Conservation (phyloP, 441 rosid species). For the Pelargonium australe region DNA sequence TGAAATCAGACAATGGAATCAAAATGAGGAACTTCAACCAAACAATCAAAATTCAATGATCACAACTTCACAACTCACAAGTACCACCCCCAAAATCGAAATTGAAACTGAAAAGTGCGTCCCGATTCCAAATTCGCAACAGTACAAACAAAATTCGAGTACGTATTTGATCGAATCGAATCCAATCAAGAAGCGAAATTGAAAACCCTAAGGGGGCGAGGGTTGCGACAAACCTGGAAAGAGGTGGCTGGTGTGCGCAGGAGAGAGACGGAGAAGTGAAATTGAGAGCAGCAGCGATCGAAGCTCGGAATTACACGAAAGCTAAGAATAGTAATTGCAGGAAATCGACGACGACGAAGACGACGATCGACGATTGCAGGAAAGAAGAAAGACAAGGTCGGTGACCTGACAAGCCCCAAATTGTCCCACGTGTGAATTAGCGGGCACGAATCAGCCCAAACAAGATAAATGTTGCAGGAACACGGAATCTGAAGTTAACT, state of each 20-base stretch:
- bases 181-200: background rate
- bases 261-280: background rate
- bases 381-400: background rate
- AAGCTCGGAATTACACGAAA: background rate
- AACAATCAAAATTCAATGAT: background rate
- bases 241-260: background rate
- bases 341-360: background rate
- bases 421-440: background rate
- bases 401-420: background rate
- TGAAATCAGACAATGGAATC: background rate
- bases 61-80: background rate
- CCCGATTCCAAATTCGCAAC: background rate
- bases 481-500: background rate
- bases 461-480: background rate
- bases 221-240: background rate
- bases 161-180: background rate
- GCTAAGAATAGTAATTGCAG: background rate
- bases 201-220: background rate
- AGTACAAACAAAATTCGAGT: background rate
- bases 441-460: background rate
- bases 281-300: constrained; percentile 1
- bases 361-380: background rate
- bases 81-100: too few species aligned
- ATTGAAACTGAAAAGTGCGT: background rate
- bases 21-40: background rate